Percentiles rank a stretch among this genome's conserved stretches.
These are phyloP conservation scores for Talaromyces sp. DNA, from an alignment of 2,329 filamentous ascomycete genomes.

Conservation along the genomic window DNA sequence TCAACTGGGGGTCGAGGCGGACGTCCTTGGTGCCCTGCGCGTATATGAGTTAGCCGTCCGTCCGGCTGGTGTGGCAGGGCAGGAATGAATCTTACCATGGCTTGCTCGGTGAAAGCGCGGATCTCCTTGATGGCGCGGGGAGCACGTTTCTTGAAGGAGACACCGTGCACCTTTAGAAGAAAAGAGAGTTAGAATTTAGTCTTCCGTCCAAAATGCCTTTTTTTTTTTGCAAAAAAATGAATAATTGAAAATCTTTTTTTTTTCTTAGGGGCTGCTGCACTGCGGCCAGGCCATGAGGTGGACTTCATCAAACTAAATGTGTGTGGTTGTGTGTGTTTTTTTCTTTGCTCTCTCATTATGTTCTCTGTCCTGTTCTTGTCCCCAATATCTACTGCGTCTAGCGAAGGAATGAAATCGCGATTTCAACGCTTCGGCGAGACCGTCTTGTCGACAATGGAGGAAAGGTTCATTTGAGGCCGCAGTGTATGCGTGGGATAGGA, in stretches of 20 bases:
- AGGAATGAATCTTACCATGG: constrained; percentile 71
- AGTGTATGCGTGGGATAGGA: not conserved
- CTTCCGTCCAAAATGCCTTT: constrained; percentile 56
- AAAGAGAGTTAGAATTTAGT: constrained; percentile 51
- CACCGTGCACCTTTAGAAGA: constrained; percentile 76
- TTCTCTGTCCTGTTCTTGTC: constrained; percentile 10
- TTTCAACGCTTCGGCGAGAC: constrained; percentile 6
- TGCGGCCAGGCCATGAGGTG: constrained; percentile 47
- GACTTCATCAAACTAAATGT: constrained; percentile 66
- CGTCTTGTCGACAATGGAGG: constrained; percentile 8
- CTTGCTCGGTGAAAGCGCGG: constrained; percentile 82
- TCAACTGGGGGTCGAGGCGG: constrained; percentile 95
- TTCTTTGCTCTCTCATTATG: constrained; percentile 10
- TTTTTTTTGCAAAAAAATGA: constrained; percentile 7
- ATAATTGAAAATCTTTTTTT: not conserved
- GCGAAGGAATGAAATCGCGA: not conserved
- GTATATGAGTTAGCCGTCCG: not conserved
- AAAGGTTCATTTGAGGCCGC: constrained; percentile 3
- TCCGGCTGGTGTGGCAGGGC: not conserved
- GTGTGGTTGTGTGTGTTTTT: constrained; percentile 22
- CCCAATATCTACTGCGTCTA: not conserved
- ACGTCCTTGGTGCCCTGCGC: constrained; percentile 88
- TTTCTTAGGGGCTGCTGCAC: constrained; percentile 3
- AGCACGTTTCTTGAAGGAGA: constrained; percentile 99
- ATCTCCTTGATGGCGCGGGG: constrained; percentile 99